Percentiles rank a stretch among this genome's conserved stretches.
phyloP scores from a whole-genome alignment of 192 early-diverging fungal species.

The Backusella parvicylindrica region DNA sequence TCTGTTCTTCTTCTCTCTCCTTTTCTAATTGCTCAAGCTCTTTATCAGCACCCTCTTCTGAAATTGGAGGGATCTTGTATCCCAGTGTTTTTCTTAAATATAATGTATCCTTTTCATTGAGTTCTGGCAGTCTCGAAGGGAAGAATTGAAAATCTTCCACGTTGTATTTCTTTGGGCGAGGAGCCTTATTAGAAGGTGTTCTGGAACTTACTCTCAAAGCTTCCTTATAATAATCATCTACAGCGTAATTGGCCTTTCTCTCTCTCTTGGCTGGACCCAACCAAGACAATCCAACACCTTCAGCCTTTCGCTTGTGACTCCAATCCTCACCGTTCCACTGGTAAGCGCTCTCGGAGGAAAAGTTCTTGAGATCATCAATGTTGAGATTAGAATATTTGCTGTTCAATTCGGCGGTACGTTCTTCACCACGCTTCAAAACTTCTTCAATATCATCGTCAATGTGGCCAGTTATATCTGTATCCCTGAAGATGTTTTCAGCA shows the following conservation, averaged over 20 bases:
- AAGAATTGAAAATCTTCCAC: constrained; percentile 93
- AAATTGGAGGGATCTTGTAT: constrained; percentile 59
- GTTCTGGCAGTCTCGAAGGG: constrained; percentile 67
- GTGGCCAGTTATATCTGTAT: constrained; percentile 29
- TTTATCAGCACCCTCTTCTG: constrained; percentile 32
- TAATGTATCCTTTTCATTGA: constrained; percentile 81
- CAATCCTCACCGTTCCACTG: constrained; percentile 98
- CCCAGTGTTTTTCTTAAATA: constrained; percentile 67
- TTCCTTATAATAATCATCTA: constrained; percentile 92
- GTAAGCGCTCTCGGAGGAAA: constrained; percentile 80
- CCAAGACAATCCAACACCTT: constrained; percentile 70
- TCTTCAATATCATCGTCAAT: constrained; percentile 82
- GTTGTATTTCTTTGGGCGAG: constrained; percentile 63
- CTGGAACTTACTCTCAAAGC: constrained; percentile 68
- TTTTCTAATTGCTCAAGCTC: constrained; percentile 47
- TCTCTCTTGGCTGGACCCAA: constrained; percentile 94
- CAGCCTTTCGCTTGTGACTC: constrained; percentile 67
- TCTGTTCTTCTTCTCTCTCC: constrained; percentile 73
- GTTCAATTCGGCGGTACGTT: constrained; percentile 86
- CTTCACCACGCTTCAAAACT: constrained; percentile 76
- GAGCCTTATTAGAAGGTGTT: constrained; percentile 48
- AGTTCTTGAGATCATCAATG: constrained; percentile 91
- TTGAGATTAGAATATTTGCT: constrained; percentile 87
- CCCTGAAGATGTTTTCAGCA: constrained; percentile 81
- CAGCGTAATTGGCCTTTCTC: constrained; percentile 86